Evolutionary conservation across 345 rosid genomes (phyloP).

Genomic region (Acer campestre): DNA sequence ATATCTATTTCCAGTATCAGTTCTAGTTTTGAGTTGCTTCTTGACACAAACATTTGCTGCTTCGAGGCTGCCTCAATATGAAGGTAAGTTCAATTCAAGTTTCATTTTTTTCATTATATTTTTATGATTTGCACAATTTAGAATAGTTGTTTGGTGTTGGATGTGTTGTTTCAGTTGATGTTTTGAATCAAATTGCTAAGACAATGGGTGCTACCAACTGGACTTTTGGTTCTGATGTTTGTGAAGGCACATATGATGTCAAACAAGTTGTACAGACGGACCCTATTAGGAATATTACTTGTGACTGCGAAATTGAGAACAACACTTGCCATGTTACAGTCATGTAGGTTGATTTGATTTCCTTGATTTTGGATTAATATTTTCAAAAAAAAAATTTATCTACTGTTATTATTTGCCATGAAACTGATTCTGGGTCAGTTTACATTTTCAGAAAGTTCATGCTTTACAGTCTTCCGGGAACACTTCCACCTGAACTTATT

Average conservation of each 20-base stretch:
- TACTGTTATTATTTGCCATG: neutral
- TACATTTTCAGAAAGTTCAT: slow-evolving; percentile 43
- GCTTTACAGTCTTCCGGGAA: slow-evolving; percentile 52
- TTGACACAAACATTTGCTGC: slow-evolving; percentile 21
- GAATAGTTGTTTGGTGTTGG: neutral
- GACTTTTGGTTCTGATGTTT: slow-evolving; percentile 49
- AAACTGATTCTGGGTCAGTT: neutral
- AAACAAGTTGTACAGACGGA: slow-evolving; percentile 14
- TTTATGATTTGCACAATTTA: neutral
- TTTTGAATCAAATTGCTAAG: slow-evolving; percentile 45
- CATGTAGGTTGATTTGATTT: slow-evolving; percentile 29
- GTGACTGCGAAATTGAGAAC: slow-evolving; percentile 36
- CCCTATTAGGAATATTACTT: slow-evolving; percentile 26
- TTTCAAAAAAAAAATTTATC: neutral
- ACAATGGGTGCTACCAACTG: slow-evolving; percentile 52
- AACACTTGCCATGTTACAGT: slow-evolving; percentile 40
- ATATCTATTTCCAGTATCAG: neutral
- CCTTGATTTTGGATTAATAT: neutral
- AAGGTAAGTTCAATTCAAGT: slow-evolving; percentile 27
- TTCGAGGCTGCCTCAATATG: slow-evolving; percentile 39
- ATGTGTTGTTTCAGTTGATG: slow-evolving; percentile 40
- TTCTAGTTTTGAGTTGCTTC: slow-evolving; percentile 27
- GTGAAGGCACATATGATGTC: slow-evolving; percentile 28
- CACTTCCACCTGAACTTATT: slow-evolving; percentile 48
- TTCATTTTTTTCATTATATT: neutral